Evolutionary conservation across 805 yeast genomes (phyloP).

Genomic region (Suhomyces canberraensis): DNA sequence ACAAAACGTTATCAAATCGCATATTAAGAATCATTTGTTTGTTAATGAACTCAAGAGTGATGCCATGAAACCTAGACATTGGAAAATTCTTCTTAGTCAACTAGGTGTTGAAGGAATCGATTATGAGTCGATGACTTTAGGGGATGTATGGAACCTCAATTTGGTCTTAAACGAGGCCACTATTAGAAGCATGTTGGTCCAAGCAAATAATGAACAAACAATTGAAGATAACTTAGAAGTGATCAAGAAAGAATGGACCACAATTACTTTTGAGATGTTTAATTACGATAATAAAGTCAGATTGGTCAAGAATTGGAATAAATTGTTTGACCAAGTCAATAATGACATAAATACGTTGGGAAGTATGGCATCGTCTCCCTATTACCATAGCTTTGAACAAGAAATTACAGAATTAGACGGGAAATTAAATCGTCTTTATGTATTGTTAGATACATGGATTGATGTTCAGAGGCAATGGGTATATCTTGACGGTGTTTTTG

Average conservation of each 20-base stretch:
- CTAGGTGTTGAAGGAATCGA: slow-evolving; percentile 22
- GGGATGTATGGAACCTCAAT: slow-evolving; percentile 61
- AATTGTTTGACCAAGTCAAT: slow-evolving; percentile 52
- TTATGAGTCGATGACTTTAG: slow-evolving; percentile 40
- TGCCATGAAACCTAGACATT: slow-evolving; percentile 62
- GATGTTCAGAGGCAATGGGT: slow-evolving; percentile 90
- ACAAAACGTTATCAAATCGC: slow-evolving; percentile 42
- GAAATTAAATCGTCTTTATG: slow-evolving; percentile 48
- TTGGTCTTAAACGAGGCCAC: slow-evolving; percentile 41
- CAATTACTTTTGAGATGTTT: slow-evolving; percentile 48
- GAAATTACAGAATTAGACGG: slow-evolving; percentile 54
- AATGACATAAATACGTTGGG: slow-evolving; percentile 60
- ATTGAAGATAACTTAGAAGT: slow-evolving; percentile 54
- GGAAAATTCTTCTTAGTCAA: slow-evolving; percentile 48
- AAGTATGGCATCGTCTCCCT: slow-evolving; percentile 70
- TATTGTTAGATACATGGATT: slow-evolving; percentile 65
- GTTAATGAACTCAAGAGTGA: slow-evolving; percentile 51
- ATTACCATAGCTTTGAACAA: slow-evolving; percentile 57
- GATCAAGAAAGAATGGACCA: slow-evolving; percentile 57
- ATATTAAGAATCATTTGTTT: slow-evolving; percentile 36
- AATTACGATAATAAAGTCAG: slow-evolving; percentile 49
- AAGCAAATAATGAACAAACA: slow-evolving; percentile 70
- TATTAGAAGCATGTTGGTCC: slow-evolving; percentile 49
- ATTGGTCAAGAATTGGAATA: slow-evolving; percentile 68
- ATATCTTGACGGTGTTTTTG: slow-evolving; percentile 77